These are phyloP conservation scores for Trichomonas vaginalis DNA, from an alignment of 208 protist species.

Conservation along the genomic window DNA sequence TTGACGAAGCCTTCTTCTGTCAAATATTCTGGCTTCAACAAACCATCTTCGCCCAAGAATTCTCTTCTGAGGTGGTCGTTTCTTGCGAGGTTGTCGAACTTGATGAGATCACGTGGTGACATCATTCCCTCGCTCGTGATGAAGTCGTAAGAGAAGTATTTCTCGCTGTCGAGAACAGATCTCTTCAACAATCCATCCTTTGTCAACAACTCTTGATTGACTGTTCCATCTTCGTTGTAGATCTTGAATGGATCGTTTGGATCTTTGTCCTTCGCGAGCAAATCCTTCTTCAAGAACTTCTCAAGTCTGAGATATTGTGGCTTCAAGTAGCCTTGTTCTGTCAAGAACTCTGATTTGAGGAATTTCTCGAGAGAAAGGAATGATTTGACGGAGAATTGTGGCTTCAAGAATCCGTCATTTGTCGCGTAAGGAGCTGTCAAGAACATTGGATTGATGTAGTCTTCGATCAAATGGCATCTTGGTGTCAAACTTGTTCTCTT, in stretches of 20 bases:
- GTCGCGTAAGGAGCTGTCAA: not conserved
- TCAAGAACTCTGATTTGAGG: not conserved
- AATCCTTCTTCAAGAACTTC: not conserved
- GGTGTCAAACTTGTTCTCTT: not conserved
- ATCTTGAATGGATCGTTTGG: not conserved
- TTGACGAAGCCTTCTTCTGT: not conserved
- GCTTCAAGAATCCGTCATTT: not conserved
- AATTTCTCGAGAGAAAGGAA: not conserved
- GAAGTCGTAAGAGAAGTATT: not conserved
- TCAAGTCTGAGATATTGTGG: not conserved
- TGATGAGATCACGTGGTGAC: not conserved
- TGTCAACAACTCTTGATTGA: not conserved
- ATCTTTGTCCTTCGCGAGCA: not conserved
- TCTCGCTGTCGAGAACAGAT: not conserved
- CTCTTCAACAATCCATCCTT: not conserved
- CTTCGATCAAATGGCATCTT: not conserved
- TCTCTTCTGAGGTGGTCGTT: not conserved
- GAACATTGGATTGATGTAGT: not conserved
- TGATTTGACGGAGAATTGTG: not conserved
- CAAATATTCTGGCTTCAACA: not conserved
- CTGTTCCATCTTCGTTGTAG: not conserved
- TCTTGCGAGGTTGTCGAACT: not conserved
- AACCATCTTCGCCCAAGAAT: not conserved
- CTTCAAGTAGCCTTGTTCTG: not conserved
- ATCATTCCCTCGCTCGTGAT: not conserved